phyloP scores from a whole-genome alignment of 192 early-diverging fungal genomes.

The Allomyces javanicus region DNA sequence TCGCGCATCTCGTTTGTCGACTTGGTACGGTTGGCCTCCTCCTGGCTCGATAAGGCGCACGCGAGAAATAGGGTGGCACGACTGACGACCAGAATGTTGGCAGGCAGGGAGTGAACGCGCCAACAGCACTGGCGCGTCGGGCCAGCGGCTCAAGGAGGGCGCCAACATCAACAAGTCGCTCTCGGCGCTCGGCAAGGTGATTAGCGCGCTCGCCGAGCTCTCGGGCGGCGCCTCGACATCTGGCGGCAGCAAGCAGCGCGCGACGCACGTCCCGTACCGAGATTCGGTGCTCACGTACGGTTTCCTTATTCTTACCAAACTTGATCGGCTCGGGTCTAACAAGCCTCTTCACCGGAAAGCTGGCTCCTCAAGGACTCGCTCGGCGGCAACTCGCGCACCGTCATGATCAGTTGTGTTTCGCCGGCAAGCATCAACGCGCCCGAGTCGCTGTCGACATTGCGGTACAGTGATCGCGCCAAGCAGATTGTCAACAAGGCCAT shows the following conservation, averaged over 20 bases:
- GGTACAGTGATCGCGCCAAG: slow-evolving; percentile 82
- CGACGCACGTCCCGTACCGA: slow-evolving; percentile 57
- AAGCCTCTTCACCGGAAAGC: no score
- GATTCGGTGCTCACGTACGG: slow-evolving; percentile 33
- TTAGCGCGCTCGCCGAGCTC: slow-evolving; percentile 64
- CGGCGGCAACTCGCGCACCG: slow-evolving; percentile 65
- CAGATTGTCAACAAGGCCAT: slow-evolving; percentile 75
- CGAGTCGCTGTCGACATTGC: slow-evolving; percentile 64
- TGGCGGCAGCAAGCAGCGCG: not conserved
- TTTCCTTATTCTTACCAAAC: not conserved
- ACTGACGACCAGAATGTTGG: no score
- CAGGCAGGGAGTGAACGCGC: slow-evolving; percentile 78
- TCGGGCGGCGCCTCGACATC: slow-evolving; percentile 10
- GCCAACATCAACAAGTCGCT: slow-evolving; percentile 88
- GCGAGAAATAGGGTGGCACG: no score
- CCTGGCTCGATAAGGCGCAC: no score
- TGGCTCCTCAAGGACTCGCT: slow-evolving; percentile 69
- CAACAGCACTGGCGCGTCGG: slow-evolving; percentile 64
- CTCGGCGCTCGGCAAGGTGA: slow-evolving; percentile 83
- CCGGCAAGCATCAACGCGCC: slow-evolving; percentile 45
- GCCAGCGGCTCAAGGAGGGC: slow-evolving; percentile 68
- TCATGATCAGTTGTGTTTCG: slow-evolving; percentile 62
- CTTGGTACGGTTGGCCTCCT: not conserved
- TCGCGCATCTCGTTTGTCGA: slow-evolving; percentile 40
- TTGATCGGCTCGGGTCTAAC: slow-evolving; percentile 34